phyloP scores from a whole-genome alignment of 1,284 basidiomycete genomes.

The Lentinula novae-zelandiae region DNA sequence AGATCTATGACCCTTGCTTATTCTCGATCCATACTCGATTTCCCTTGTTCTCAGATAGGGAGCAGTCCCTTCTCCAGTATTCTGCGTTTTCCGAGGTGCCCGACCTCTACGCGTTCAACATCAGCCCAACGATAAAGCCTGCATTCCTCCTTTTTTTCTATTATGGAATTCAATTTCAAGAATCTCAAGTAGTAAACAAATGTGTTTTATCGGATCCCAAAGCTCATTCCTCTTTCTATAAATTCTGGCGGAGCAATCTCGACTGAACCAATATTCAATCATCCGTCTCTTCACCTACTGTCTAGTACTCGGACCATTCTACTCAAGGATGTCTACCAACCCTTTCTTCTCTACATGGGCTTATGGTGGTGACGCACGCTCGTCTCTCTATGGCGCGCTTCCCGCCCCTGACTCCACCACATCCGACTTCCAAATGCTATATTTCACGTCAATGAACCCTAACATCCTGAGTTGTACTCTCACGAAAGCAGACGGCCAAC shows the following conservation, averaged over 20 bases:
- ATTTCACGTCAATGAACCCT: conserved; percentile 15
- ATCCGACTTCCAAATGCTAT: conserved; percentile 3
- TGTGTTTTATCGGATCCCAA: neutral
- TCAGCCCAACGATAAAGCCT: neutral
- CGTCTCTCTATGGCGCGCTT: conserved; percentile 14
- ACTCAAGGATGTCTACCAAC: conserved; percentile 1
- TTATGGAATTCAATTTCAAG: neutral
- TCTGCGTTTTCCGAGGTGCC: neutral
- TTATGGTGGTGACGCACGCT: neutral
- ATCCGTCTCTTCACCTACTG: neutral
- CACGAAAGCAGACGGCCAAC: conserved; percentile 10
- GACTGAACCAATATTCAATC: neutral
- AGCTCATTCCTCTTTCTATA: neutral
- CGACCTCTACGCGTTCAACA: neutral
- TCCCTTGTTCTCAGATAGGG: neutral
- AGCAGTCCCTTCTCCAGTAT: neutral
- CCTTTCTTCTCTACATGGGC: conserved; percentile 7
- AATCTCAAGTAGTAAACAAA: neutral
- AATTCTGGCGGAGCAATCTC: neutral
- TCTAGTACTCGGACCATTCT: neutral
- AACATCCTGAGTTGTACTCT: conserved; percentile 13
- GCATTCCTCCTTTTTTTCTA: neutral
- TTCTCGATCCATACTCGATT: neutral
- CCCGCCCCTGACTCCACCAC: conserved; percentile 1
- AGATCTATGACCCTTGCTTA: neutral